A percentile compares a stretch with the other conserved stretches of the same genome.
These are phyloP conservation scores for Populus euphratica DNA, from an alignment of 345 rosid genomes.

Conservation along the genomic window DNA sequence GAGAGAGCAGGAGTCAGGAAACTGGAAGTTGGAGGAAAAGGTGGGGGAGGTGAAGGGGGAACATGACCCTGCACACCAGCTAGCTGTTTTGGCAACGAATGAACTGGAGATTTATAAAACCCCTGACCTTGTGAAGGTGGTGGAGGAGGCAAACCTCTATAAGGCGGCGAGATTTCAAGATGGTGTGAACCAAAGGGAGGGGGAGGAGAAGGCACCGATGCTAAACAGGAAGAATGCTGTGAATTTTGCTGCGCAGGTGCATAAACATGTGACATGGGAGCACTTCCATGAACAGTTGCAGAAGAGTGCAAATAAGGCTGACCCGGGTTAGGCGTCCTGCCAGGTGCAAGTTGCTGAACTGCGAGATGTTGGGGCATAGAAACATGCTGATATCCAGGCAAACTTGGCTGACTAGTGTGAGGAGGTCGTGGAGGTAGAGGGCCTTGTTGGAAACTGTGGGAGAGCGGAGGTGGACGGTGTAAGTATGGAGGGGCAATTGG, in stretches of 20 bases:
- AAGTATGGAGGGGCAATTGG: constrained; percentile 32
- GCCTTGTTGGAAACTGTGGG: constrained; percentile 30
- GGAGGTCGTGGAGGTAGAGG: constrained; percentile 15
- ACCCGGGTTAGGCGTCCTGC: constrained; percentile 26
- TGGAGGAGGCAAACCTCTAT: constrained; percentile 32
- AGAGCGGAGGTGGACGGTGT: constrained; percentile 25
- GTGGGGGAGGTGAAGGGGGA: constrained; percentile 29
- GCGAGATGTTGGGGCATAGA: constrained; percentile 28
- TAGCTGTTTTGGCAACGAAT: constrained; percentile 26
- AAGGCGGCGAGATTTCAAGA: constrained; percentile 20
- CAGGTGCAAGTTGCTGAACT: constrained; percentile 28
- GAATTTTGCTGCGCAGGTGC: constrained; percentile 32
- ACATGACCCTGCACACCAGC: constrained; percentile 25
- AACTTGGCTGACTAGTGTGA: constrained; percentile 21
- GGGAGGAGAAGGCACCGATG: constrained; percentile 22
- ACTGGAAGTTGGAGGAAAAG: constrained; percentile 26
- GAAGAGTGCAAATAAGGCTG: constrained; percentile 29
- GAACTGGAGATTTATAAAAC: constrained; percentile 27
- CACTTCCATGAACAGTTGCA: constrained; percentile 20
- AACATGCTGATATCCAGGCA: constrained; percentile 34
- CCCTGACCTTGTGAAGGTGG: constrained; percentile 35
- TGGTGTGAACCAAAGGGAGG: constrained; percentile 23
- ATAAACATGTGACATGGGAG: constrained; percentile 24
- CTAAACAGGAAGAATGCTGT: constrained; percentile 23
- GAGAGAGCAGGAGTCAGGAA: constrained; percentile 20